Percentiles rank a stretch among this genome's conserved stretches.
Conservation (phyloP, 257 asterid genomes). For the Forsythia suspensa region DNA sequence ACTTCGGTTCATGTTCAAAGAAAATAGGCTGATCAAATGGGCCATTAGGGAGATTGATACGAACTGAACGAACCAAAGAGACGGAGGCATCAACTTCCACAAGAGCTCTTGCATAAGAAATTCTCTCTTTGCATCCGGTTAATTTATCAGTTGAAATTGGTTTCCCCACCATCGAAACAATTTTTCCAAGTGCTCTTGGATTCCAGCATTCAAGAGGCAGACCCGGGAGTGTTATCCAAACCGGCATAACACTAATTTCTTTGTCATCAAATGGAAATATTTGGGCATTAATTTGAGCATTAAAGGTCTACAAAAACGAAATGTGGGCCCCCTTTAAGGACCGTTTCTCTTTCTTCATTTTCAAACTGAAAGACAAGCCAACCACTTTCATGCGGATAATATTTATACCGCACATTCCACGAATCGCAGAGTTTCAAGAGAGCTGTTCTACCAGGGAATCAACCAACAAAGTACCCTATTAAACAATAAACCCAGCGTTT, state of each 20-base stretch:
- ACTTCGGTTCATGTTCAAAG: not conserved
- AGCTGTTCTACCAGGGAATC: not conserved
- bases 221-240: not conserved
- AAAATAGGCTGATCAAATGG: not conserved
- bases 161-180: not conserved
- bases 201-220: not conserved
- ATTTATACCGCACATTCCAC: not conserved
- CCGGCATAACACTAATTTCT: not conserved
- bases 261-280: not conserved
- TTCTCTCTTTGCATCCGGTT: not conserved
- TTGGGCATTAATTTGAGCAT: not conserved
- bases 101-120: not conserved
- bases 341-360: not conserved
- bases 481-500: not conserved
- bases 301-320: not conserved
- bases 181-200: not conserved
- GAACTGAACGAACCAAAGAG: not conserved
- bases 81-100: not conserved
- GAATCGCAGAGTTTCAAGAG: not conserved
- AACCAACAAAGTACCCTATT: not conserved
- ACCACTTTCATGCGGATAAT: not conserved
- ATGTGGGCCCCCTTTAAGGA: not conserved
- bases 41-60: not conserved
- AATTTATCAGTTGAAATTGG: not conserved
- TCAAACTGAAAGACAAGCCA: not conserved